These are phyloP conservation scores for Plasmodium falciparum DNA, from an alignment of 169 alveolate species.

Conservation along the genomic window DNA sequence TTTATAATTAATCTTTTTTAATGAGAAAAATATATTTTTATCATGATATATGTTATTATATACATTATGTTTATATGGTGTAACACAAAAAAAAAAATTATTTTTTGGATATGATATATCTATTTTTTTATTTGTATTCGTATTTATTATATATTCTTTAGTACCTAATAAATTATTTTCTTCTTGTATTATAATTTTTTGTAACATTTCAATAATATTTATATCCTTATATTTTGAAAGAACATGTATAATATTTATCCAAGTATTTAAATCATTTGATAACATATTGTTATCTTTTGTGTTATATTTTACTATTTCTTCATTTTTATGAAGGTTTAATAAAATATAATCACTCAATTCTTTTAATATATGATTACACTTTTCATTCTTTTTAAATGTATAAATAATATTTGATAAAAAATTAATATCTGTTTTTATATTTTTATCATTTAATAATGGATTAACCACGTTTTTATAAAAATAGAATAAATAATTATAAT, in stretches of 20 bases:
- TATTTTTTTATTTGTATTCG: background rate
- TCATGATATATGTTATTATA: background rate
- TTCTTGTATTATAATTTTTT: slow-evolving; percentile 3
- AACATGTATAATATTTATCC: slow-evolving; percentile 44
- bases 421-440: background rate
- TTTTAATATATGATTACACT: slow-evolving; percentile 16
- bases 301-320: background rate
- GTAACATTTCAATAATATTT: slow-evolving; percentile 40
- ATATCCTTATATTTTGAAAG: slow-evolving; percentile 35
- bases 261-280: slow-evolving; percentile 10
- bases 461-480: slow-evolving; percentile 20
- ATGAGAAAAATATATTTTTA: background rate
- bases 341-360: slow-evolving; percentile 19
- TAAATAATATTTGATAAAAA: slow-evolving; percentile 37
- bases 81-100: too few relatives aligned
- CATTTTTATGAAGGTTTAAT: background rate
- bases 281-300: background rate
- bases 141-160: background rate
- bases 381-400: slow-evolving; percentile 46
- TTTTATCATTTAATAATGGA: slow-evolving; percentile 28
- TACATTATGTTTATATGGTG: background rate
- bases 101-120: background rate
- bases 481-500: background rate
- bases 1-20: slow-evolving; percentile 7
- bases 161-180: background rate